phyloP scores from a whole-genome alignment of 2,329 filamentous ascomycete species.

The Fusarium verrucosum region DNA sequence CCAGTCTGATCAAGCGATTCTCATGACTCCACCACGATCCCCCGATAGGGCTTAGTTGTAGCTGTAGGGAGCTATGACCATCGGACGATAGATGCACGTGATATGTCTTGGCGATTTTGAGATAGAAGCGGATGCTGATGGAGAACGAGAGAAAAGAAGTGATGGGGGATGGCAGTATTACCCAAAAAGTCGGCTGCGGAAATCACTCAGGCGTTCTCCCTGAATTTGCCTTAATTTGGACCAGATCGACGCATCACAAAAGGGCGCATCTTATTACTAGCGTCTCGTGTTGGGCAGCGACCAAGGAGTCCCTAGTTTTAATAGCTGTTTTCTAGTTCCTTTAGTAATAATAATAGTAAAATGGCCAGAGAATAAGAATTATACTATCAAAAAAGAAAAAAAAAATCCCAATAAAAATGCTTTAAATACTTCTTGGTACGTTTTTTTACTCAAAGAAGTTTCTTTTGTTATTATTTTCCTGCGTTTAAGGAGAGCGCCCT shows the following conservation, averaged over 20 bases:
- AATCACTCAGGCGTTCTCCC: constrained; percentile 20
- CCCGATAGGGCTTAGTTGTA: constrained; percentile 44
- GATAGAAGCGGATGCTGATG: background rate
- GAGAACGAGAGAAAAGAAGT: constrained; percentile 3
- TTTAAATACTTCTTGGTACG: background rate
- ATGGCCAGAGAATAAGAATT: too few species aligned
- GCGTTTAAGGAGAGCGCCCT: background rate
- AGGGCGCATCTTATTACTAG: constrained; percentile 6
- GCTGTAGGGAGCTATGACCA: constrained; percentile 45
- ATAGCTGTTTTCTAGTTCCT: background rate
- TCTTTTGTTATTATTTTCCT: background rate
- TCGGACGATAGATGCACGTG: constrained; percentile 34
- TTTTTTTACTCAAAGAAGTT: background rate
- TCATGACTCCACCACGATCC: constrained; percentile 18
- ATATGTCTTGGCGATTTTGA: constrained; percentile 32
- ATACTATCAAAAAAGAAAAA: background rate
- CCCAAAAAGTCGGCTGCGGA: constrained; percentile 2
- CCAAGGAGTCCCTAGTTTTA: constrained; percentile 9
- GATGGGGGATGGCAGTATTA: constrained; percentile 10
- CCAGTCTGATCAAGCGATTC: constrained; percentile 15
- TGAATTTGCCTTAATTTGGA: constrained; percentile 18
- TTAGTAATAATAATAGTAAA: background rate
- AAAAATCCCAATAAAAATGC: too few species aligned
- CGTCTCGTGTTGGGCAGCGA: constrained; percentile 38
- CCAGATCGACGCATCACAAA: constrained; percentile 34